Conservation (phyloP, 2,329 filamentous ascomycete species). For the Xylaria sp. region DNA sequence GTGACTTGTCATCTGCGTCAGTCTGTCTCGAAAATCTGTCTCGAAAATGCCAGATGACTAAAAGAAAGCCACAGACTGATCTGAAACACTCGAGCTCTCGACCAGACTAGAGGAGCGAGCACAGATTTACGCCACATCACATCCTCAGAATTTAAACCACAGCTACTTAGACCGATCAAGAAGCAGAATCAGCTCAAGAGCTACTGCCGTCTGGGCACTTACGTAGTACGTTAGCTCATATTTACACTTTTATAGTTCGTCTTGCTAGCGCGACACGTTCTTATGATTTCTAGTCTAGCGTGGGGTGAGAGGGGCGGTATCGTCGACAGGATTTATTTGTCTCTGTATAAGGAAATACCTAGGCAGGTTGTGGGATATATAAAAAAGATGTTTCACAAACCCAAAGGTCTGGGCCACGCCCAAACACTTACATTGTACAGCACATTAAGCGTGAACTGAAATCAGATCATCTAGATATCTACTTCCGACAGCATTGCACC, state of each 20-base stretch:
- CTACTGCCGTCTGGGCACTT: slow-evolving; percentile 4
- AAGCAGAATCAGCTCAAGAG: background rate
- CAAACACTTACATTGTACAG: background rate
- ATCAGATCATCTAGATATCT: background rate
- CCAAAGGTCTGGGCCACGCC: background rate
- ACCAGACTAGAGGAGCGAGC: background rate
- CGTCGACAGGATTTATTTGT: background rate
- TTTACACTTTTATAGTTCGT: background rate
- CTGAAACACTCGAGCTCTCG: slow-evolving; percentile 21
- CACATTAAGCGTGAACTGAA: background rate
- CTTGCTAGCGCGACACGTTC: slow-evolving; percentile 2
- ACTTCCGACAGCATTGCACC: background rate
- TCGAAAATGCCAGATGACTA: slow-evolving; percentile 6
- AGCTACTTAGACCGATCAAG: background rate
- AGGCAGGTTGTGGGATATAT: background rate
- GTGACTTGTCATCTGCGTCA: slow-evolving; percentile 11
- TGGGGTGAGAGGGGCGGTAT: background rate
- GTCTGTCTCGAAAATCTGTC: background rate
- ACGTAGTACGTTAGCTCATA: background rate
- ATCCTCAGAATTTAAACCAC: background rate
- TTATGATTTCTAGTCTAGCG: background rate
- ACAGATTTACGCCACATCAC: background rate
- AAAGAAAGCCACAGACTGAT: slow-evolving; percentile 1
- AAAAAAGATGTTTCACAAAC: background rate
- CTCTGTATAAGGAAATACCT: background rate